Percentiles rank a stretch among this genome's conserved stretches.
phyloP scores from a whole-genome alignment of 371 early-diverging fungal genomes.

The Mortierella sp. region DNA sequence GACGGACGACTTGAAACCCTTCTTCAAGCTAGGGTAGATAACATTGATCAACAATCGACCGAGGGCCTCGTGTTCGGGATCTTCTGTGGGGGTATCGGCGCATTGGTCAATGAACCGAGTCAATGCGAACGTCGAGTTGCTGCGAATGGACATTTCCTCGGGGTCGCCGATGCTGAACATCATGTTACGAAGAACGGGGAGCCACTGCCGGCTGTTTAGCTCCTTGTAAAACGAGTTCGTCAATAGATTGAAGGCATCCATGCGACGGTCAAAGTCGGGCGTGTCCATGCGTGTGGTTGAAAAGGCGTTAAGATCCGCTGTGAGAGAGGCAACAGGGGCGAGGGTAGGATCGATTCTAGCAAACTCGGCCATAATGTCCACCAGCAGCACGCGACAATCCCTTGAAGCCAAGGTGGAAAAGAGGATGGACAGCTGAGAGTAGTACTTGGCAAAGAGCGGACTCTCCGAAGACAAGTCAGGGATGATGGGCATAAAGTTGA shows the following conservation, averaged over 20 bases:
- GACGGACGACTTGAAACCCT: conserved; percentile 67
- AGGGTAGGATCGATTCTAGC: conserved; percentile 70
- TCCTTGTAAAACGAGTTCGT: conserved; percentile 70
- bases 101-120: conserved; percentile 69
- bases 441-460: conserved; percentile 66
- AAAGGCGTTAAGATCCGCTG: conserved; percentile 82
- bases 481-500: conserved; percentile 68
- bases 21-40: conserved; percentile 81
- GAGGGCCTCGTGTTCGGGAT: conserved; percentile 56
- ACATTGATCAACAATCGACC: conserved; percentile 67
- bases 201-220: conserved; percentile 82
- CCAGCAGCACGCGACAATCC: conserved; percentile 69
- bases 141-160: conserved; percentile 90
- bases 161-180: conserved; percentile 80
- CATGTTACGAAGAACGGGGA: conserved; percentile 91
- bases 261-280: conserved; percentile 86
- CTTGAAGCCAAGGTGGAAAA: conserved; percentile 67
- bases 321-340: conserved; percentile 60
- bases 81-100: conserved; percentile 52
- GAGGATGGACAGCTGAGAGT: conserved; percentile 64
- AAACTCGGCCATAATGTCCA: conserved; percentile 71
- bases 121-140: conserved; percentile 81
- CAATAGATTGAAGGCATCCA: conserved; percentile 80
- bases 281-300: conserved; percentile 83
- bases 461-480: conserved; percentile 61